Conservation (phyloP, 495 filamentous ascomycete species). For the Bacidia rubella region DNA sequence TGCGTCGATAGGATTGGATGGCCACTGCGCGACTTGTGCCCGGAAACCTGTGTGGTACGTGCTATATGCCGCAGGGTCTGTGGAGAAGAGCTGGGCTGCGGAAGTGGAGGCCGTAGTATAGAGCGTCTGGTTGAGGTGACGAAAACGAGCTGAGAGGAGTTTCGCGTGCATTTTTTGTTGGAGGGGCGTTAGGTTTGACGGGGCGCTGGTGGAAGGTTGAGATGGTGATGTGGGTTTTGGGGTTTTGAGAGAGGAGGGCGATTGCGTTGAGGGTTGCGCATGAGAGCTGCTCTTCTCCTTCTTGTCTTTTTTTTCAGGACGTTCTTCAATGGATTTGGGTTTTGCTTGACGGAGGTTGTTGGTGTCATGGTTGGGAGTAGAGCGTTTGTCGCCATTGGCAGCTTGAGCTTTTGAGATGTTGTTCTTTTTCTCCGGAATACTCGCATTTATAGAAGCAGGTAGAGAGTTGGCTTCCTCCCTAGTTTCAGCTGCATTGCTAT, state of each 20-base stretch:
- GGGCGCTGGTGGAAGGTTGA: conserved; percentile 23
- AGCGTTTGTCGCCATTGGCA: too few species aligned
- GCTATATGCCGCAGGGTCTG: conserved; percentile 76
- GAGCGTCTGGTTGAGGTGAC: conserved; percentile 89
- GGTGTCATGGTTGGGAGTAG: too few species aligned
- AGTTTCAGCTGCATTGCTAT: conserved; percentile 9
- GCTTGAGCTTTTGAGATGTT: background rate
- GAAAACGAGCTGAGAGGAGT: conserved; percentile 85
- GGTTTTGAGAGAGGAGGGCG: background rate
- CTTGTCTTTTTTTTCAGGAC: conserved; percentile 2
- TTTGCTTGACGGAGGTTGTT: too few species aligned
- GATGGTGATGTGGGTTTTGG: conserved; percentile 10
- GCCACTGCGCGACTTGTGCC: conserved; percentile 87
- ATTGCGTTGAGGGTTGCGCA: background rate
- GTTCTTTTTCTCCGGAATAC: too few species aligned
- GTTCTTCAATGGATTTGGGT: too few species aligned
- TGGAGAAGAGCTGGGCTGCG: conserved; percentile 61
- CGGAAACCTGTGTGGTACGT: conserved; percentile 95
- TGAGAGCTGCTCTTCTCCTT: background rate
- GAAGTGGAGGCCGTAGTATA: conserved; percentile 80
- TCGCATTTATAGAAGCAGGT: too few species aligned
- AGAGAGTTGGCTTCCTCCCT: background rate
- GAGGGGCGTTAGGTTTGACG: conserved; percentile 61
- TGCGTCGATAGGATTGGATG: conserved; percentile 80
- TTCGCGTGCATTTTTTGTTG: conserved; percentile 90